Evolutionary conservation across 257 asterid genomes (phyloP), one percentile per base, ranked within the genome.

Genomic region (Solanum arcanum): DNA sequence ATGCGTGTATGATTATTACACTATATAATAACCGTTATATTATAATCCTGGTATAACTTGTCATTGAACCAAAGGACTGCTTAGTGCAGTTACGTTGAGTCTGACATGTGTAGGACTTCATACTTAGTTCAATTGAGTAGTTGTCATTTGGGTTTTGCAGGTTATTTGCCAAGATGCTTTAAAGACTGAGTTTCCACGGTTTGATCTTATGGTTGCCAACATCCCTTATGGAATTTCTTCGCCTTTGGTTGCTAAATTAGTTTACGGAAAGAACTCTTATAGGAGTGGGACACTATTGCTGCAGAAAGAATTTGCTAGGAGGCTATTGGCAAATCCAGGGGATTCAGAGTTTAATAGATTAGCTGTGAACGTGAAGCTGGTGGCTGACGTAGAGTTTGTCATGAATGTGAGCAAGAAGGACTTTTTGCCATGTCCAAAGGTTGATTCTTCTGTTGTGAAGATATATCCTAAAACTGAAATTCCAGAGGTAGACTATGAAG

Each of bases 371-470:
- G 91, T 96, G 92, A 94, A 90, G 87, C 94, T 97, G 52, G 90
- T 94, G 88, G 98, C 99, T 16, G 95, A 93, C 25, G 94, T 97
- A 62, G 97, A 96, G 91, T 92, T 93, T 68, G 89, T 97, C 25
- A 94, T 94, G 98, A 92, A 97, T 75, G 99, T 97, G 47, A 96
- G 99, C 93, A 96, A 95, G 92, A 91, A 93, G 90, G 98, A 96
- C 87, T 97, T 97, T 68, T 88, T 94, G 12, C 99, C 99, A 6
- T 87, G 91, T 80, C 99, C 99, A 1, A 97, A 91, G 89, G 98
- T 97, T 15, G 99, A 97, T 90, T 97, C 98, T 12, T 92, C 99
- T 1, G 98, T 97, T 27, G 91, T 97, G 70, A 96, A 90, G 87
- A 90, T 97, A 42, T 89, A 88, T 81, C 99, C 98, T 5, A 97